Percentiles rank a stretch among this genome's conserved stretches.
phyloP scores from a whole-genome alignment of 805 yeast genomes.

The Pichia gijzeniarum region DNA sequence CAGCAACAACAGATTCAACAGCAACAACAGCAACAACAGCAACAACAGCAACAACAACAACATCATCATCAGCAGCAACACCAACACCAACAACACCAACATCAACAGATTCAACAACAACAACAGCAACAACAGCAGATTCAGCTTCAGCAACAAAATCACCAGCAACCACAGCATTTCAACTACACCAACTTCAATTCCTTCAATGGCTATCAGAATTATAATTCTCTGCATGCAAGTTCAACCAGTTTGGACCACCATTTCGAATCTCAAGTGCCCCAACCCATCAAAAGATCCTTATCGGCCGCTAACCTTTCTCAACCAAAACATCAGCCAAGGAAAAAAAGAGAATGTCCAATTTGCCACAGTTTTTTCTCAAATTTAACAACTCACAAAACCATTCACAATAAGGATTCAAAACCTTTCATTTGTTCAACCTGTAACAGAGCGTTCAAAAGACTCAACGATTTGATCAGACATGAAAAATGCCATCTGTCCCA shows the following conservation, averaged over 20 bases:
- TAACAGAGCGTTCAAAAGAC: constrained; percentile 78
- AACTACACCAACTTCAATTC: background rate
- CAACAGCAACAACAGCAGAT: background rate
- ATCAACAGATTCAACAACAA: background rate
- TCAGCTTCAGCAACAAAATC: background rate
- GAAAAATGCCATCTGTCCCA: constrained; percentile 82
- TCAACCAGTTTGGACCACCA: background rate
- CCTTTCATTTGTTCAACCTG: constrained; percentile 79
- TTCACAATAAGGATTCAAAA: constrained; percentile 66
- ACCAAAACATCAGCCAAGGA: constrained; percentile 19
- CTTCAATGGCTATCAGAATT: background rate
- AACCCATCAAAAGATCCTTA: background rate
- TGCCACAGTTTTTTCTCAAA: constrained; percentile 56
- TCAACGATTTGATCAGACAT: constrained; percentile 82
- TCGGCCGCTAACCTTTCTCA: background rate
- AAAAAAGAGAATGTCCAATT: constrained; percentile 33
- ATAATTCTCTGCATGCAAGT: background rate
- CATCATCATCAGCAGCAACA: constrained; percentile 8
- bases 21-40: background rate
- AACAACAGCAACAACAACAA: constrained; percentile 6
- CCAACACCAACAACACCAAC: constrained; percentile 4
- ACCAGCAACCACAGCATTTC: too few relatives aligned
- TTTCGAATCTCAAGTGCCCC: background rate
- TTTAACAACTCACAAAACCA: constrained; percentile 75
- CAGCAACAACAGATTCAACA: constrained; percentile 1